Conservation (phyloP, 2,329 filamentous ascomycete species). For the Hypomyces rosellus region DNA sequence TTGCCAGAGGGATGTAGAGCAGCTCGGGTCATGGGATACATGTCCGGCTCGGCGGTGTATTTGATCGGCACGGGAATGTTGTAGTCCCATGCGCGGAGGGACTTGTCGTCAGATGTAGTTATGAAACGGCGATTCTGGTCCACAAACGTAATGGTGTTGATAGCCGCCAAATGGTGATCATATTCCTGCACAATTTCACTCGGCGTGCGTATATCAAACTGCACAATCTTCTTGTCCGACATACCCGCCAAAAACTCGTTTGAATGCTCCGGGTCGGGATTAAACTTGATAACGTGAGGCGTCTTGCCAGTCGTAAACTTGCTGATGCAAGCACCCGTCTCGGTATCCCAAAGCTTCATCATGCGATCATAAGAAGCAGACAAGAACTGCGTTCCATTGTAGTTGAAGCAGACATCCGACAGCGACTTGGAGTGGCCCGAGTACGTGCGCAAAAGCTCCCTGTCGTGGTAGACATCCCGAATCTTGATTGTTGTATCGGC, state of each 20-base stretch:
- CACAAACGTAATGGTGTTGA: constrained; percentile 96
- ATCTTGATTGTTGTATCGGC: constrained; percentile 89
- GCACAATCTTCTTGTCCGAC: constrained; percentile 98
- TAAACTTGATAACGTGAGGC: constrained; percentile 90
- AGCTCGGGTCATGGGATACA: constrained; percentile 91
- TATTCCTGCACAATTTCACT: constrained; percentile 90
- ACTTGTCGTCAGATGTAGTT: constrained; percentile 96
- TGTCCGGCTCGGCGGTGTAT: constrained; percentile 94
- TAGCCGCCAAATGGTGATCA: constrained; percentile 93
- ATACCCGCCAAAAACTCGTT: constrained; percentile 94
- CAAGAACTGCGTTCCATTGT: constrained; percentile 75
- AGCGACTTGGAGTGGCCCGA: constrained; percentile 84
- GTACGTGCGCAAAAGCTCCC: constrained; percentile 85
- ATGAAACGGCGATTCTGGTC: constrained; percentile 94
- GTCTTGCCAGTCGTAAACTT: constrained; percentile 93
- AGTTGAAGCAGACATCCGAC: constrained; percentile 84
- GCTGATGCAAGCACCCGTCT: constrained; percentile 80
- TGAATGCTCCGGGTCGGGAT: constrained; percentile 67
- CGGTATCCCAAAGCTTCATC: constrained; percentile 98
- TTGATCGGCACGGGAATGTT: constrained; percentile 98
- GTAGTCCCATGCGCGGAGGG: constrained; percentile 94
- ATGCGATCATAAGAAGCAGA: constrained; percentile 89
- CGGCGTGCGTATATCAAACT: constrained; percentile 79
- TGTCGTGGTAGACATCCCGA: constrained; percentile 88
- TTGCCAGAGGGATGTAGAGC: constrained; percentile 83